Base-by-base conservation (phyloP, 2,329 filamentous ascomycete species). In the Chaetomium globosum region DNA sequence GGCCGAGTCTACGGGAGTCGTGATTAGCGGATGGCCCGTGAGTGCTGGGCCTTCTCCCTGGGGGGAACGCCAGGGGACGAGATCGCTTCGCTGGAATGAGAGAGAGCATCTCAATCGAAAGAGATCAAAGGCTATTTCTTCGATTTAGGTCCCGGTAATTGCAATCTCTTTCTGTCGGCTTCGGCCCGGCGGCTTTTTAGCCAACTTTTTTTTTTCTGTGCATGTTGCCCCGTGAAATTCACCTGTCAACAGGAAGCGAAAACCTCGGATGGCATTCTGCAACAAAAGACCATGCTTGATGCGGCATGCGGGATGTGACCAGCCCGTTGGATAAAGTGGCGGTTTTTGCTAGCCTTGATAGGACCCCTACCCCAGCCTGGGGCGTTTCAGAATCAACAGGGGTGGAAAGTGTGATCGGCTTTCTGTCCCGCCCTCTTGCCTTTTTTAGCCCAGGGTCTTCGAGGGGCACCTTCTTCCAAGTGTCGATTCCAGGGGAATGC, bases 361-460 rank as follows among this genome's bases (percentile, higher is more conserved):
- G 64, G 68, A 53, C 31, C 33, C 43, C 33, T 39, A 12, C 46
- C 59, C 61, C 55, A 39, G 31, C 7, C 39, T 66, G 36, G 67
- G 19, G 56, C 63, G 69, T 70, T 70, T 70, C 69, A 70, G 58
- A 68, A 43, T 49, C 21, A 59, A 59, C 69, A 65, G 48, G 67
- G 67, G 65, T 54, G 1, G 21, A 57, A 68, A 70, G 61, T 62
- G 65, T 3, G 65, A 70, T 70, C 65, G 59, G 19, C 67, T 33
- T 43, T 48, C 23, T 53, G 56, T 60, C 33, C 60, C 67, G 61
- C 59, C 43, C 39, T 30, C 33, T 60, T 65, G 62, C 59, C 59
- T 39, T 33, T 60, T 59, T 26, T 19, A 36, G 54, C 21, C 43
- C 26, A 31, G 16, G 13, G 10, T n/a, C 51, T 21, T 10, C 8